These are phyloP conservation scores for Daedalea quercina DNA, from an alignment of 768 basidiomycete species.

Conservation along the genomic window DNA sequence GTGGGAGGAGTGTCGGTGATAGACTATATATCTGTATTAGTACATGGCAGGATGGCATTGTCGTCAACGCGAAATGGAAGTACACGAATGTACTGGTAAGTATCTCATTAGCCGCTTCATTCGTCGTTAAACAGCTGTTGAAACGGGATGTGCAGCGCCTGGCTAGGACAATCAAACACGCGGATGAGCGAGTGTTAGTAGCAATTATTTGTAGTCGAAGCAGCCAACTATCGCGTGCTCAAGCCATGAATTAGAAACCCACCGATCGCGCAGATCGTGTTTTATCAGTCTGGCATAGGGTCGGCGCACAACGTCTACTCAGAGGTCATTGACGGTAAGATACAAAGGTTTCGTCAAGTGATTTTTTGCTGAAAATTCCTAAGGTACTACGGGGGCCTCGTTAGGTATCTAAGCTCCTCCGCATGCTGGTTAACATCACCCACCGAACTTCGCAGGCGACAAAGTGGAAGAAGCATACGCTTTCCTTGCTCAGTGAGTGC, in stretches of 20 bases:
- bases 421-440: neutral
- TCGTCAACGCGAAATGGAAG: conserved; percentile 22
- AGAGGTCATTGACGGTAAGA: conserved; percentile 51
- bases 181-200: conserved; percentile 24
- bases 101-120: neutral
- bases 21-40: conserved; percentile 25
- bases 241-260: conserved; percentile 10
- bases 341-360: neutral
- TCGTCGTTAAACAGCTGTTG: neutral
- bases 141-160: conserved; percentile 17
- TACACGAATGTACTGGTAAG: conserved; percentile 27
- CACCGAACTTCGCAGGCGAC: conserved; percentile 36
- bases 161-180: conserved; percentile 24
- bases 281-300: conserved; percentile 36
- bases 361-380: conserved; percentile 3
- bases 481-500: conserved; percentile 71
- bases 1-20: neutral
- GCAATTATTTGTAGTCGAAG: neutral
- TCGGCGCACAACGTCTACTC: conserved; percentile 53
- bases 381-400: conserved; percentile 59
- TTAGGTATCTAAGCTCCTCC: conserved; percentile 35
- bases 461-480: conserved; percentile 76
- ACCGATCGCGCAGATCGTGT: conserved; percentile 25
- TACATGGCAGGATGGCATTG: conserved; percentile 63
- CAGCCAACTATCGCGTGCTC: neutral